phyloP scores from a whole-genome alignment of 2,329 filamentous ascomycete genomes.

The Aspergillus sp. region DNA sequence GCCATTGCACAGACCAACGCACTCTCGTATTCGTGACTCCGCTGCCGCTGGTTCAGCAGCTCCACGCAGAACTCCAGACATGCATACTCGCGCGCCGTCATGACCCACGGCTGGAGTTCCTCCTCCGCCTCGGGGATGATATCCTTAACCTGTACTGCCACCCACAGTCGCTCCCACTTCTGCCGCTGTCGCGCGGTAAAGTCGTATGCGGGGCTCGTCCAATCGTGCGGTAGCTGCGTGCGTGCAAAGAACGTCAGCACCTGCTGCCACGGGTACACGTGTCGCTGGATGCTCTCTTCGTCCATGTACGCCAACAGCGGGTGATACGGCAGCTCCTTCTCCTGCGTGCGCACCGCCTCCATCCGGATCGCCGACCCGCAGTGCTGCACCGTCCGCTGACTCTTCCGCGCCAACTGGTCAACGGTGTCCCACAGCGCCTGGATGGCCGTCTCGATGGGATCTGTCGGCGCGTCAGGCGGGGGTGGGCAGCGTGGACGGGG shows the following conservation, averaged over 20 bases:
- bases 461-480: background rate
- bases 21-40: constrained; percentile 1
- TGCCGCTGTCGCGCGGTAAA: background rate
- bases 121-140: background rate
- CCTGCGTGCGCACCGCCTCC: background rate
- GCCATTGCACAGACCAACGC: constrained; percentile 1
- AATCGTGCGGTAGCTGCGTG: background rate
- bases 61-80: too few species aligned
- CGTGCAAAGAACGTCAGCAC: constrained; percentile 2
- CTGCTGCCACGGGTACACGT: constrained; percentile 3
- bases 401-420: background rate
- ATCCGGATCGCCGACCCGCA: too few species aligned
- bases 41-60: background rate
- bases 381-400: background rate
- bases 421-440: background rate
- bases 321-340: background rate
- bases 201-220: background rate
- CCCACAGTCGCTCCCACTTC: background rate
- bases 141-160: background rate
- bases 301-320: constrained; percentile 4
- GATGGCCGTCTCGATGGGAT: background rate
- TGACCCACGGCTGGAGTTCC: background rate
- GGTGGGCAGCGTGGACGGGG: background rate
- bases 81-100: background rate
- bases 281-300: background rate